Conservation (phyloP, 306 rosid species). For the Malus fusca region DNA sequence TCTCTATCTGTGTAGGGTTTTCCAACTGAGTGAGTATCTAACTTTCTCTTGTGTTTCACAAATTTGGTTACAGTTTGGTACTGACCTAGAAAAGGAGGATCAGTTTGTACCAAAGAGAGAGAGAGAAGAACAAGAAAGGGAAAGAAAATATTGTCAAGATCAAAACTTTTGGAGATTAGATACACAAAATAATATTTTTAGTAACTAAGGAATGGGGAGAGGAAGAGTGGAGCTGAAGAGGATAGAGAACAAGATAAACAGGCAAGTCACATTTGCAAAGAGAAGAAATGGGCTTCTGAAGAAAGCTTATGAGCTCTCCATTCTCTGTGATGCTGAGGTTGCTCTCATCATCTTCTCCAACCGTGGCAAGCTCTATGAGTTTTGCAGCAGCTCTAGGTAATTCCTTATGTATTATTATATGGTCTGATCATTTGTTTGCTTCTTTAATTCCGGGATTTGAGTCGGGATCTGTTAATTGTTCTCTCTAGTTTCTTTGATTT, state of each 20-base stretch:
- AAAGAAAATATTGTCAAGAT: conserved; percentile 16
- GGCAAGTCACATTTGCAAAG: conserved; percentile 90
- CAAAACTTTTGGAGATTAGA: background rate
- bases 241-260: conserved; percentile 97
- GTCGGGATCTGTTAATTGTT: background rate
- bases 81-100: conserved; percentile 53
- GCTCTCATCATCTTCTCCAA: conserved; percentile 88
- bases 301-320: conserved; percentile 91
- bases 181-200: background rate
- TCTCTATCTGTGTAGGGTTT: conserved; percentile 36
- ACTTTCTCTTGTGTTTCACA: conserved; percentile 44
- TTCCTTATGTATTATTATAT: background rate
- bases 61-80: conserved; percentile 43
- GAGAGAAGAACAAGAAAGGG: conserved; percentile 17
- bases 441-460: background rate
- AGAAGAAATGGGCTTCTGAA: conserved; percentile 84
- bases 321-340: conserved; percentile 91
- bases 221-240: conserved; percentile 95
- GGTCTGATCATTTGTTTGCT: background rate
- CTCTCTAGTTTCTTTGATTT: background rate
- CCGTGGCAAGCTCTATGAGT: conserved; percentile 91
- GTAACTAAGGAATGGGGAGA: conserved; percentile 54
- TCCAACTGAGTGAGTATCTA: conserved; percentile 20
- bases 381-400: conserved; percentile 75
- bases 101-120: conserved; percentile 27